Evolutionary conservation across 805 yeast genomes (phyloP), one percentile per base, ranked within the genome.

Genomic region (Pichia deserticola): DNA sequence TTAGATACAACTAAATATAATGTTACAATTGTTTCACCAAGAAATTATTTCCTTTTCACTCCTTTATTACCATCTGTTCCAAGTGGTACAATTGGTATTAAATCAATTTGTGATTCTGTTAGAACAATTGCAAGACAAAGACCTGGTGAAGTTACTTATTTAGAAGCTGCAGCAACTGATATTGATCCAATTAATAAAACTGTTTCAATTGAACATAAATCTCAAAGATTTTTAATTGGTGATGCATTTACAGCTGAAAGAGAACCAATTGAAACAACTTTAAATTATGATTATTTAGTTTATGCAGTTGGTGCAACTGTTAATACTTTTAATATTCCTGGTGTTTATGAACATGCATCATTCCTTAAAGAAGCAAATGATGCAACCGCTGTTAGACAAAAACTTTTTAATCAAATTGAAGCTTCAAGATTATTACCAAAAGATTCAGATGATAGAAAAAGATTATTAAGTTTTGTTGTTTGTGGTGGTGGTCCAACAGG

Each of bases 401-500:
- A 85, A 58, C 76, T 90, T 55, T 86, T 89, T 84, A 88, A 87
- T 65, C 79, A 86, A 60, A 82, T 90, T 61, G 97, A 92, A 73
- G 85, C 89, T 55, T 96, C 97, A 40, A 81, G 86, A 59, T 73
- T 84, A 56, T 77, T 89, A 59, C 87, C 93, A 51, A 78, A 77
- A 58, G 82, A 73, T 48, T 67, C 69, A 32, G 87, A 81, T 58
- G 95, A 87, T 66, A 81, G 97, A 70, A 79, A 81, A 70, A 81
- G 96, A 67, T 77, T 92, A 60, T 77, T 90, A 65, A 85, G 84
- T 54, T 83, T 89, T 60, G 92, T 92, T 54, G 95, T 92, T 54
- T 95, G 93, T 58, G 98, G 98, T 62, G 98, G 97, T 70, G 98
- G 98, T 56, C 97, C 98, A 66, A 90, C 98, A 41, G 98, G 98